phyloP scores from a whole-genome alignment of 1,284 basidiomycete species.

The Rhodotorula sp. region DNA sequence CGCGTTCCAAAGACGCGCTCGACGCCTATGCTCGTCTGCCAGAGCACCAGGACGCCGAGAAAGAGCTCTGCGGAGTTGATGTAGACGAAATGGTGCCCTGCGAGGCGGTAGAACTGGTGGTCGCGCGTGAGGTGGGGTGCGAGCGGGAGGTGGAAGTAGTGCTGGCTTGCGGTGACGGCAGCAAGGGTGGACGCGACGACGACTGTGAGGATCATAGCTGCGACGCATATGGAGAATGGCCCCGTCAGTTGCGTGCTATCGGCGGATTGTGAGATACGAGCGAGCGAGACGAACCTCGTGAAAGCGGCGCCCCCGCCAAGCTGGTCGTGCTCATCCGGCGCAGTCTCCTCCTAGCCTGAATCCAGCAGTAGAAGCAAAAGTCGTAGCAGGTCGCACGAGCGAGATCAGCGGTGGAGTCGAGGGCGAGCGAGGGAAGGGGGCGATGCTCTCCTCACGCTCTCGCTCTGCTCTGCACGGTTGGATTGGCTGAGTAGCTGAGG shows the following conservation, averaged over 20 bases:
- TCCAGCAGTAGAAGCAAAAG: background rate
- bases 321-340: constrained; percentile 8
- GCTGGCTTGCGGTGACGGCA: constrained; percentile 61
- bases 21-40: constrained; percentile 68
- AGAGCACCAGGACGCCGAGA: constrained; percentile 72
- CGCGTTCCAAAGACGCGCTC: constrained; percentile 83
- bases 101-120: constrained; percentile 76
- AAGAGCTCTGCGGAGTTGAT: constrained; percentile 83
- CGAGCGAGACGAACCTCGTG: constrained; percentile 63
- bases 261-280: background rate
- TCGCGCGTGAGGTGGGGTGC: constrained; percentile 52
- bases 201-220: constrained; percentile 73
- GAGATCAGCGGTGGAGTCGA: background rate
- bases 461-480: no score
- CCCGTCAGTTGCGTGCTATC: background rate
- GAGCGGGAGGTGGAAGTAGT: constrained; percentile 77
- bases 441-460: background rate
- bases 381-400: background rate
- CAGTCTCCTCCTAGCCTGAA: no score
- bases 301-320: constrained; percentile 65
- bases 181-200: constrained; percentile 69
- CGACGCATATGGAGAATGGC: background rate
- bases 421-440: background rate
- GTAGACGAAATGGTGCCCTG: constrained; percentile 74
- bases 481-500: background rate